Base-by-base conservation (phyloP, 495 filamentous ascomycete species). In the Schizothecium vesticola region DNA sequence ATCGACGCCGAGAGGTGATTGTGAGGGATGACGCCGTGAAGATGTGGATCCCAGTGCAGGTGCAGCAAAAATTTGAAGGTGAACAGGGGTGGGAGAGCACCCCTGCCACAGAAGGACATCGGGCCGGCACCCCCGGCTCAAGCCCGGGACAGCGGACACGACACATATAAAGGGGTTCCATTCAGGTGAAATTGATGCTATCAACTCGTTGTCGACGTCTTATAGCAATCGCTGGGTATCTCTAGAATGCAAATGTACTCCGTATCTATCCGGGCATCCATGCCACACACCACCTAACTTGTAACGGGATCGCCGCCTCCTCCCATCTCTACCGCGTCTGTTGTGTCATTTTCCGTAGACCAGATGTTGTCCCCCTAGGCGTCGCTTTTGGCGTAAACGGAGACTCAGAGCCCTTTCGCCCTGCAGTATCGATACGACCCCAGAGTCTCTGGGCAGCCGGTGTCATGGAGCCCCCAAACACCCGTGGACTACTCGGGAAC, bases 391-490 rank as follows among this genome's bases (percentile, higher is more conserved):
- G 67, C 72, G 33, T 81, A 75, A 87, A 87, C 12, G 78, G 80
- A 36, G 78, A 84, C 62, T 83, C 79, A 23, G 82, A 82, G 56
- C 79, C 80, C 59, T 77, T 81, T 43, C 80, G 81, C 63, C 82
- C 82, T 5, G 77, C 76, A 59, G 81, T 86, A 33, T 87, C 88
- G 56, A 94, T 86, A 71, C 83, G 88, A 57, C 86, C 84, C 80
- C 92, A 88, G 63, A 99, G 76, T 74, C 88, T 87, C 80, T 91
- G 87, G 36, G 88, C 95, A 9, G 95, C 95, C 19, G 95, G 95
- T 19, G 92, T 92, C 67, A 92, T 51, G 16, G 43, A 77, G 19
- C 85, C 78, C 2, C 82, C 88, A 23, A 84, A 80, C 8, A 89
- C 79, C 28, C 84, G 82, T 5, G 91, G 92, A 75, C 90, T 93